These are phyloP conservation scores for Eragrostis curvula DNA, from an alignment of 176 grass and related monocot species.

Conservation along the genomic window DNA sequence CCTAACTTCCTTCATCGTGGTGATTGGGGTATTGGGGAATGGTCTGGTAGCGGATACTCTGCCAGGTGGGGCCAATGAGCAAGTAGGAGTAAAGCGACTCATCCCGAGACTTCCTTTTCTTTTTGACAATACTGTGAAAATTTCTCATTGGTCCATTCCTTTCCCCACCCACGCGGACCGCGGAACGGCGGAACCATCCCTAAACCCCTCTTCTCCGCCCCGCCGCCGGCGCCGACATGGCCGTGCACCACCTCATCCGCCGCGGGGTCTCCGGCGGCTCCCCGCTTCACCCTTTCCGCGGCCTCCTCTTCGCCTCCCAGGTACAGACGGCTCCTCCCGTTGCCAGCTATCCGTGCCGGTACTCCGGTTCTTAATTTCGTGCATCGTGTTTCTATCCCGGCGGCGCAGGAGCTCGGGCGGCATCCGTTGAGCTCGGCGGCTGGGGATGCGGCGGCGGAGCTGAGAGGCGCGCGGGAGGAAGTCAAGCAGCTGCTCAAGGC, in stretches of 20 bases:
- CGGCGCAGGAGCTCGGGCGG: constrained; percentile 38
- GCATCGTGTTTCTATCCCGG: not conserved
- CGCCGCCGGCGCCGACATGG: constrained; percentile 53
- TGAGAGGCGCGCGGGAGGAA: constrained; percentile 68
- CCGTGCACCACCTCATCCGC: constrained; percentile 39
- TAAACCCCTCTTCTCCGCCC: constrained; percentile 32
- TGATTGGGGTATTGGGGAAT: not conserved
- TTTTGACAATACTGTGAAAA: too few species aligned
- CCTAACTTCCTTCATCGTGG: too few species aligned
- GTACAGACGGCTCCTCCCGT: constrained; percentile 5
- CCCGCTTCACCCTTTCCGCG: constrained; percentile 20
- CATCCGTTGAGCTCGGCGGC: constrained; percentile 32
- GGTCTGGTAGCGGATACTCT: not conserved
- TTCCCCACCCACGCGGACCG: constrained; percentile 13
- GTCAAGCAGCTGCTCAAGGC: constrained; percentile 70
- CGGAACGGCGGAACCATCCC: not conserved
- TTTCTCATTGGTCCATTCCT: constrained; percentile 7
- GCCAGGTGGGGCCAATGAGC: not conserved
- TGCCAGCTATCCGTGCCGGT: not conserved
- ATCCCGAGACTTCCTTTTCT: not conserved
- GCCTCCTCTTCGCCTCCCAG: constrained; percentile 37
- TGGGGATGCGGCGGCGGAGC: constrained; percentile 37
- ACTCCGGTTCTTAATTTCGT: constrained; percentile 1
- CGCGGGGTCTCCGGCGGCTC: constrained; percentile 28
- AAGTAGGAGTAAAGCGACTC: not conserved